Evolutionary conservation across 2,329 filamentous ascomycete species (phyloP).

Genomic region (Blastomyces emzantsi): DNA sequence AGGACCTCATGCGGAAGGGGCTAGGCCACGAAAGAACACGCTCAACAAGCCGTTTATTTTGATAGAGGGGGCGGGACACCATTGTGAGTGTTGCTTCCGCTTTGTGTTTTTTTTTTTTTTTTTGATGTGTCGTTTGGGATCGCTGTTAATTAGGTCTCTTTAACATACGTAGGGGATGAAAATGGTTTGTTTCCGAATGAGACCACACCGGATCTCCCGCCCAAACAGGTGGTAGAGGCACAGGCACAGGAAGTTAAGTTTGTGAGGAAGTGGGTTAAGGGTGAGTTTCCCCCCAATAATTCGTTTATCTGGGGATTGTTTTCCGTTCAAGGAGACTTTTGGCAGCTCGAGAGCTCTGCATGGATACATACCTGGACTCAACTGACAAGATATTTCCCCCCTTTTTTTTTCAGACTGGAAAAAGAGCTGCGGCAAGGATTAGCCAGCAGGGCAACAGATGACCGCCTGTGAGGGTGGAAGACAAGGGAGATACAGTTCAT

Average conservation of each 20-base stretch:
- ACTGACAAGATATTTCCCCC: not conserved
- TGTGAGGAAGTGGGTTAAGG: conserved; percentile 44
- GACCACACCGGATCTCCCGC: conserved; percentile 41
- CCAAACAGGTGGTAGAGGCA: conserved; percentile 37
- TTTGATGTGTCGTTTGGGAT: not conserved
- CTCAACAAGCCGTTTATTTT: conserved; percentile 61
- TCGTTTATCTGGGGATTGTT: not conserved
- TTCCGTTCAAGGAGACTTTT: not conserved
- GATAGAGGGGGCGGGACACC: conserved; percentile 66
- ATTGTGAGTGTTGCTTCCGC: conserved; percentile 59
- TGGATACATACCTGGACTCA: not conserved
- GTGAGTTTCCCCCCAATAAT: conserved; percentile 14
- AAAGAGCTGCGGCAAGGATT: not conserved
- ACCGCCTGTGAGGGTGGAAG: not conserved
- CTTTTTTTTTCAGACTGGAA: not conserved
- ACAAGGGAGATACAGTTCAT: not conserved
- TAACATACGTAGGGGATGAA: conserved; percentile 34
- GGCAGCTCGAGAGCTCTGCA: not conserved
- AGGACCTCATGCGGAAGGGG: conserved; percentile 58
- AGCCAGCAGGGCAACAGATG: not conserved
- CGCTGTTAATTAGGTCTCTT: conserved; percentile 17
- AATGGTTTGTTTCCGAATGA: conserved; percentile 45
- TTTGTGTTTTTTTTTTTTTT: conserved; percentile 35
- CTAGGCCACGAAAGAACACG: conserved; percentile 50
- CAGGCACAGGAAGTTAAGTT: conserved; percentile 40